Evolutionary conservation across 2,329 filamentous ascomycete species (phyloP), one percentile per base, ranked within the genome.

Genomic region (Ceratocystis huliohia): DNA sequence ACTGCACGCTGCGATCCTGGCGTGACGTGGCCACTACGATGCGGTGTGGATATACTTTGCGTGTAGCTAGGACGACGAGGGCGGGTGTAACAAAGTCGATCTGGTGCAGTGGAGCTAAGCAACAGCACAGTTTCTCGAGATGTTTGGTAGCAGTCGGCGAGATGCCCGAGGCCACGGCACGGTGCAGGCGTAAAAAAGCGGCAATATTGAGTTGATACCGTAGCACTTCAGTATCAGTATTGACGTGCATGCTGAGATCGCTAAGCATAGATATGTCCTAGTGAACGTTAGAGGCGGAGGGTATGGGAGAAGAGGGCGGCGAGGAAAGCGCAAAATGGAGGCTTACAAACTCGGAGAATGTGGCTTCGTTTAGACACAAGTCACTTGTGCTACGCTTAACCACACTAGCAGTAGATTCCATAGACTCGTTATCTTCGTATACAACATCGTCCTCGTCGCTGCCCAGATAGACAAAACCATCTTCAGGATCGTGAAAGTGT

Each of bases 191-290:
- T 70, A 97, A 81, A 73, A 96, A 96, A 2, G 91, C 84, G 63
- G 93, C 79, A 46, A 97, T 84, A 75, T 97, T 93, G 79, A 93
- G 87, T 67, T 93, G 82, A 74, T 97, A 97, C 56, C 89, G 85
- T 67, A 84, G 80, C 1, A 96, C 83, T 70, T 96, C 91, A 22
- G 92, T 82, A 67, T 86, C 88, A 30, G 91, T 78, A 50, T 80
- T 82, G 15, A 88, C 84, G 2, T 80, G 73, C 1, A 81, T 77
- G 65, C 82, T 82, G 2, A 84, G 78, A n/a, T 79, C 76, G 2
- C 83, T 80, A 1, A 96, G 78, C 3, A 78, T 76, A 15, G 81
- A 78, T 45, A 95, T 81, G 50, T 84, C 81, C 72, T 81, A 70
- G 8, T 70, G 71, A 67, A 75, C 17, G 25, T 59, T 59, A 30